phyloP scores from a whole-genome alignment of 2,329 filamentous ascomycete genomes.

The Cadophora gregata region DNA sequence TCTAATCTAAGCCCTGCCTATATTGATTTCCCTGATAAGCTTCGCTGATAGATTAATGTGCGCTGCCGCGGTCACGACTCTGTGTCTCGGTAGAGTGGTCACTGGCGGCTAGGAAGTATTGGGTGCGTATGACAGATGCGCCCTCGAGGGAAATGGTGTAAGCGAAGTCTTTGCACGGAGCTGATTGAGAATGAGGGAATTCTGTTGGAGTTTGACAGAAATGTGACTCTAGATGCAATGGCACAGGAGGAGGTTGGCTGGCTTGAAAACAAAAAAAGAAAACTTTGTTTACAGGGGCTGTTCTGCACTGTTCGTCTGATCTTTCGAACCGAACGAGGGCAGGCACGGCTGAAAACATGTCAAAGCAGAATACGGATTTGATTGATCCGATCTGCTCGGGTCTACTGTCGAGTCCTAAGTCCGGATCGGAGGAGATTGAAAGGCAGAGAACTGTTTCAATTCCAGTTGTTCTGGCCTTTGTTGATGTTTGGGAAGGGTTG shows the following conservation, averaged over 20 bases:
- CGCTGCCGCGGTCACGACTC: slow-evolving; percentile 12
- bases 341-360: background rate
- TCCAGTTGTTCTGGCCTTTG: background rate
- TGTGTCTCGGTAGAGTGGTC: slow-evolving; percentile 6
- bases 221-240: slow-evolving; percentile 8
- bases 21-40: slow-evolving; percentile 7
- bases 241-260: background rate
- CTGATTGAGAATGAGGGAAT: no score
- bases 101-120: slow-evolving; percentile 5
- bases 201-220: background rate
- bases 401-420: background rate
- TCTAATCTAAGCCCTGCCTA: slow-evolving; percentile 1
- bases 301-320: slow-evolving; percentile 4
- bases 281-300: background rate
- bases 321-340: slow-evolving; percentile 3
- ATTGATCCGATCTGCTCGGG: slow-evolving; percentile 1
- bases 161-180: background rate
- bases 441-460: background rate
- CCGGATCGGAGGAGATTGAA: background rate
- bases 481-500: background rate
- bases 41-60: slow-evolving; percentile 2
- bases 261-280: slow-evolving; percentile 1
- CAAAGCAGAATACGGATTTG: background rate
- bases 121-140: background rate
- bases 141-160: no score